Conservation (phyloP, 331 rosid genomes). For the Saraca asoca region DNA sequence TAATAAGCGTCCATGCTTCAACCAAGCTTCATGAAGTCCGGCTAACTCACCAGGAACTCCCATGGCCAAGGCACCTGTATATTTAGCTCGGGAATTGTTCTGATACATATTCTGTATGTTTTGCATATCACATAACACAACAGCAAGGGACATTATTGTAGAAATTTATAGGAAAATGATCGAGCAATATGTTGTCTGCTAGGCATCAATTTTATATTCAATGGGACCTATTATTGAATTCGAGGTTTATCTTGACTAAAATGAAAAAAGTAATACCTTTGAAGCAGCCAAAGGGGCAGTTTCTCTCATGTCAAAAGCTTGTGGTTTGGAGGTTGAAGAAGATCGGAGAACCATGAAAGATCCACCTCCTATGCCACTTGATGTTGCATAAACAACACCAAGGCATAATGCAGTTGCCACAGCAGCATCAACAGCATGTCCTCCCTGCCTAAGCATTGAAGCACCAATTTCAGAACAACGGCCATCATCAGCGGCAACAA, state of each 20-base stretch:
- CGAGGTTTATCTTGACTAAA: conserved; percentile 10
- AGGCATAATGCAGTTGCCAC: conserved; percentile 83
- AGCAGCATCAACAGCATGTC: conserved; percentile 97
- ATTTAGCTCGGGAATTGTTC: conserved; percentile 54
- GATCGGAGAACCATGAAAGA: conserved; percentile 74
- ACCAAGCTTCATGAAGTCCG: conserved; percentile 91
- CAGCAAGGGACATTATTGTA: conserved; percentile 25
- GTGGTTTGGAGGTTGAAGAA: conserved; percentile 53
- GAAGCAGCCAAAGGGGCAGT: conserved; percentile 92
- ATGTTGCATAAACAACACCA: conserved; percentile 70
- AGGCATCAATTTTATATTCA: conserved; percentile 8
- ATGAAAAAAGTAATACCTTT: conserved; percentile 48
- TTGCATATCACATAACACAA: conserved; percentile 28
- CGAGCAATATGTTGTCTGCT: conserved; percentile 9
- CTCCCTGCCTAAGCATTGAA: conserved; percentile 69
- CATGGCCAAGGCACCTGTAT: conserved; percentile 62
- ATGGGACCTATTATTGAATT: not conserved
- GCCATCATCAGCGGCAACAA: conserved; percentile 89
- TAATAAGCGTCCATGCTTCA: conserved; percentile 67
- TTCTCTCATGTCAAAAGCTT: conserved; percentile 88
- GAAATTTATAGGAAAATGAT: conserved; percentile 16
- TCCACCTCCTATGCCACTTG: conserved; percentile 98
- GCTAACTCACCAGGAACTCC: conserved; percentile 97
- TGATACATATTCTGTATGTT: conserved; percentile 78
- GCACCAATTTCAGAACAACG: conserved; percentile 89